Percentiles rank a stretch among this genome's conserved stretches.
Evolutionary conservation across 495 filamentous ascomycete species (phyloP).

Genomic region (Pseudevernia furfuracea): DNA sequence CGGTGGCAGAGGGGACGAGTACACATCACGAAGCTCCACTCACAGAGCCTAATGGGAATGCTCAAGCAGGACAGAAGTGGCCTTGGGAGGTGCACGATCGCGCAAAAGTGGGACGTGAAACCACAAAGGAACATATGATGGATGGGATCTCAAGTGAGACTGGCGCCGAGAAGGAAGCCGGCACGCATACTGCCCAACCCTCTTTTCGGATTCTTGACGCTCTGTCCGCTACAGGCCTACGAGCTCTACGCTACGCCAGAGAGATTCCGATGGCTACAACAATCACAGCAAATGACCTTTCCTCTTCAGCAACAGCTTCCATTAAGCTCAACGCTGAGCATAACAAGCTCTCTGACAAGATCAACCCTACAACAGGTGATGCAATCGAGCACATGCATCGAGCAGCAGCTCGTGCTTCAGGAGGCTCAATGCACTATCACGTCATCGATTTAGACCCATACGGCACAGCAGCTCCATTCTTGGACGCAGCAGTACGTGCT

Average conservation of each 20-base stretch:
- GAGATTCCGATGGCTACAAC: constrained; percentile 78
- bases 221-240: constrained; percentile 86
- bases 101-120: not conserved
- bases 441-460: constrained; percentile 97
- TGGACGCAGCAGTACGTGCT: constrained; percentile 81
- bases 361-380: constrained; percentile 67
- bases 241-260: constrained; percentile 83
- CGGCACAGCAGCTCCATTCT: constrained; percentile 80
- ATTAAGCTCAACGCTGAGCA: constrained; percentile 78
- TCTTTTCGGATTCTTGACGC: constrained; percentile 84
- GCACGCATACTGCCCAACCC: constrained; percentile 8
- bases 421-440: constrained; percentile 55
- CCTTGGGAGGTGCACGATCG: not conserved
- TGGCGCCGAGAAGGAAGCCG: constrained; percentile 4
- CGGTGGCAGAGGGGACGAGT: not conserved
- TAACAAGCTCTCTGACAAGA: constrained; percentile 63
- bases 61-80: not conserved
- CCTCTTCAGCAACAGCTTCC: constrained; percentile 63
- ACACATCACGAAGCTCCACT: not conserved
- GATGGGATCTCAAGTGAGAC: not conserved
- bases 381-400: constrained; percentile 87
- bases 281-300: constrained; percentile 85
- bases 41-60: not conserved
- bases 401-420: constrained; percentile 5
- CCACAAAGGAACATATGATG: not conserved